Conservation (phyloP, 2,329 filamentous ascomycete genomes). For the Sporothrix euskadiensis region DNA sequence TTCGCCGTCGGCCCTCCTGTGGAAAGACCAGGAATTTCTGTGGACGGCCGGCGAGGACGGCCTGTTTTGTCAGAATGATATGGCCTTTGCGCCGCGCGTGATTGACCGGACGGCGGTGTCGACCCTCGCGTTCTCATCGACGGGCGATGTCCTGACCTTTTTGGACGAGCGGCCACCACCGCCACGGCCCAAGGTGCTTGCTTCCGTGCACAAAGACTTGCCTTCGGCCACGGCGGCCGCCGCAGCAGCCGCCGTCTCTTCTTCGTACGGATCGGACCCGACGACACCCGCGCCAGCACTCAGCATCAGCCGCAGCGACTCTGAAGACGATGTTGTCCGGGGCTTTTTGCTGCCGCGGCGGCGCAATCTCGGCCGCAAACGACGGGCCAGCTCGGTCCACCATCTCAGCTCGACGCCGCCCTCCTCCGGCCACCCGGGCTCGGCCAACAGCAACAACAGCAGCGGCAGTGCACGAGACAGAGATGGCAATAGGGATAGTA, state of each 20-base stretch:
- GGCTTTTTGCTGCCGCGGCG: constrained; percentile 56
- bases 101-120: constrained; percentile 65
- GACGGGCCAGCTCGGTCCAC: constrained; percentile 47
- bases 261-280: constrained; percentile 52
- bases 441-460: constrained; percentile 39
- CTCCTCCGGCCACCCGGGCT: constrained; percentile 40
- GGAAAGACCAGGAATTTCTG: constrained; percentile 65
- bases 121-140: constrained; percentile 60
- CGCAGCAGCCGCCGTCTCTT: constrained; percentile 28
- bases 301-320: constrained; percentile 62
- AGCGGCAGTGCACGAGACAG: constrained; percentile 35
- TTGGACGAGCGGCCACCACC: constrained; percentile 58
- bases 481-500: neutral
- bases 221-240: constrained; percentile 31
- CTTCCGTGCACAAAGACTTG: constrained; percentile 32
- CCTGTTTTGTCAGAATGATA: constrained; percentile 64
- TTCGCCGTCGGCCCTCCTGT: constrained; percentile 60
- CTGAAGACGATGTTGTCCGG: constrained; percentile 63
- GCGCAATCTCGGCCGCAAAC: constrained; percentile 41
- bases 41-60: constrained; percentile 67
- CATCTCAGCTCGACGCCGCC: constrained; percentile 58
- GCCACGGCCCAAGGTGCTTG: constrained; percentile 46
- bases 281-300: constrained; percentile 47
- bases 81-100: constrained; percentile 63
- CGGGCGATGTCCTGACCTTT: constrained; percentile 61